Evolutionary conservation across 257 asterid species (phyloP), one percentile per base, ranked within the genome.

Genomic region (Fraxinus quadrangulata): DNA sequence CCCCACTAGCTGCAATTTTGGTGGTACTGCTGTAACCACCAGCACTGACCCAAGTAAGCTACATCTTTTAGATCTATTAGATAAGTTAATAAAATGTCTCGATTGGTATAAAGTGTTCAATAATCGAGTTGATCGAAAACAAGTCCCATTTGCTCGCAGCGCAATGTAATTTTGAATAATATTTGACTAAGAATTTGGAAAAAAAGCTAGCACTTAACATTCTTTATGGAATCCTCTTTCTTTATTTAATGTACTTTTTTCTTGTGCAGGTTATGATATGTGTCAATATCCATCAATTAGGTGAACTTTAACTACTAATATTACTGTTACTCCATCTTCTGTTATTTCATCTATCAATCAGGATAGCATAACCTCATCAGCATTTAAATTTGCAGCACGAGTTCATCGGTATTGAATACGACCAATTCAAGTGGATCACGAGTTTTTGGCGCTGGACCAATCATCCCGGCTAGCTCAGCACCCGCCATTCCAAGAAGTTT

Each of bases 371-470:
- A 19, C 42, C 59, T 78, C 19, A 75, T 51, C 0, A 9, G 31
- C n/a, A 61, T 36, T 74, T 12, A 61, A 75, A 56, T 77, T 69
- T 86, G 94, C 95, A 93, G 98, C 96, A 94, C 96, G n/a, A 89
- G 85, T 75, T 88, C 97, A 51, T 86, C 97, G 13, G 81, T 92
- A 45, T 73, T 94, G 75, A 89, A 94, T 74, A 86, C 89, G 13
- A 91, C 96, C 0, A 90, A 86, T 77, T 88, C 96, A 26, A 87
- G 84, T 26, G 98, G 98, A 30, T 86, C 97, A n/a, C 87, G 87
- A 72, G 92, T 90, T 76, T 92, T 84, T 24, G 98, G 98, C 0
- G 91, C 94, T 34, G 93, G 96, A 11, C 97, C 97, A 0, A 72
- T 81, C 69, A 86, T 81, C 30, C 94, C 94, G 3, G 31, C 90